Percentiles rank a stretch among this genome's conserved stretches.
These are phyloP conservation scores for Linum lewisii DNA, from an alignment of 345 rosid genomes.

Conservation along the genomic window DNA sequence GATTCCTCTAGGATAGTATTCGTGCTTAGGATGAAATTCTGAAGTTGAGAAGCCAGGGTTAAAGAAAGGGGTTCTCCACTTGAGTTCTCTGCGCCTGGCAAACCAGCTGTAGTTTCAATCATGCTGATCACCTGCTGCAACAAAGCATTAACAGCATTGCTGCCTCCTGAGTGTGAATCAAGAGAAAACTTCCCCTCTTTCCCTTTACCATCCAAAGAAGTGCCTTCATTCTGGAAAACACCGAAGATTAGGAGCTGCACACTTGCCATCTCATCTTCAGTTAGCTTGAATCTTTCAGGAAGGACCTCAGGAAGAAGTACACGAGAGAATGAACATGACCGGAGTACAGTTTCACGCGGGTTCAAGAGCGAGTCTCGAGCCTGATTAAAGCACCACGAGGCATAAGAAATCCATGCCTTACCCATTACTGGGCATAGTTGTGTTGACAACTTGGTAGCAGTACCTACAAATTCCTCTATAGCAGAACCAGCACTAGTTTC, in stretches of 20 bases:
- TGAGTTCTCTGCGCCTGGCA: constrained; percentile 52
- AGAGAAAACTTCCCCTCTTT: constrained; percentile 20
- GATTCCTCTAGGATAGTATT: constrained; percentile 34
- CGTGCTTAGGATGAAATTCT: constrained; percentile 25
- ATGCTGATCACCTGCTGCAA: constrained; percentile 46
- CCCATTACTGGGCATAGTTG: constrained; percentile 79
- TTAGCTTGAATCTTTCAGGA: constrained; percentile 59
- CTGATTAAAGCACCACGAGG: constrained; percentile 81
- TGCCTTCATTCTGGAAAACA: constrained; percentile 30
- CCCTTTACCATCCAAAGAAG: constrained; percentile 19
- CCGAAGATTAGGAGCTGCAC: constrained; percentile 37
- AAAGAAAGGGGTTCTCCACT: constrained; percentile 45
- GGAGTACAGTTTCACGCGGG: constrained; percentile 32
- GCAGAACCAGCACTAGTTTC: constrained; percentile 26
- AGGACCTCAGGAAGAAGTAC: constrained; percentile 46
- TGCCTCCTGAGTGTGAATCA: constrained; percentile 28
- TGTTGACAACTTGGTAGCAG: constrained; percentile 66
- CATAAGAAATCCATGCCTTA: constrained; percentile 91
- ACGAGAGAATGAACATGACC: constrained; percentile 47
- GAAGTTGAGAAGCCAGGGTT: constrained; percentile 55
- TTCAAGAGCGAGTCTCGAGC: constrained; percentile 41
- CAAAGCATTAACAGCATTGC: constrained; percentile 25
- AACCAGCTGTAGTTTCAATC: constrained; percentile 66
- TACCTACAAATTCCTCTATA: constrained; percentile 66
- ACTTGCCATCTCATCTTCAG: constrained; percentile 48